Evolutionary conservation across 2,329 filamentous ascomycete species (phyloP).

Genomic region (Pseudogymnoascus sp.): DNA sequence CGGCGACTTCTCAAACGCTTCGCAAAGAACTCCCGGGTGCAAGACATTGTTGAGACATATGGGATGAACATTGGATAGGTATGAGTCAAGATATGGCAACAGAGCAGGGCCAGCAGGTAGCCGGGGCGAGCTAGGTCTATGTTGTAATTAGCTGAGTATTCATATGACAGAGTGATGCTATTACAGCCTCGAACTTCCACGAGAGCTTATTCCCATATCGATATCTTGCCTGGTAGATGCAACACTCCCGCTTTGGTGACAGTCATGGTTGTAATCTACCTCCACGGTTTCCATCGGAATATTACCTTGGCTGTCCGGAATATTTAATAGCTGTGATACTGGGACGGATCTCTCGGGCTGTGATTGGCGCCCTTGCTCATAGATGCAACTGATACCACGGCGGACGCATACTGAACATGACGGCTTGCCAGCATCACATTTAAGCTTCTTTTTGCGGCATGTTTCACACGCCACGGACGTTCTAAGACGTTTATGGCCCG

Average conservation of each 20-base stretch:
- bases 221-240: background rate
- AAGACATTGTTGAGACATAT: conserved; percentile 9
- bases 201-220: background rate
- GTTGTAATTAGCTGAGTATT: background rate
- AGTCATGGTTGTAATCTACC: background rate
- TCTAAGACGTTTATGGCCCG: conserved; percentile 6
- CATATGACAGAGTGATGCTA: background rate
- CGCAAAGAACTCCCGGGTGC: conserved; percentile 9
- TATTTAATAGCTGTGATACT: background rate
- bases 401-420: conserved; percentile 3
- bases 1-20: background rate
- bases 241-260: background rate
- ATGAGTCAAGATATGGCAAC: conserved; percentile 8
- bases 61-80: conserved; percentile 8
- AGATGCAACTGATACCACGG: background rate
- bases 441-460: conserved; percentile 8
- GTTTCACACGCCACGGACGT: conserved; percentile 9
- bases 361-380: conserved; percentile 7
- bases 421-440: conserved; percentile 3
- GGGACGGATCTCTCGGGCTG: background rate
- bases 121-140: background rate
- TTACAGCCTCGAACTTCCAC: background rate
- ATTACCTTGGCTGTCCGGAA: background rate
- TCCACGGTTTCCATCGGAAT: background rate
- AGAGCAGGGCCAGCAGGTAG: background rate